Evolutionary conservation across 805 yeast species (phyloP).

Genomic region (Yamadazyma endophytica): DNA sequence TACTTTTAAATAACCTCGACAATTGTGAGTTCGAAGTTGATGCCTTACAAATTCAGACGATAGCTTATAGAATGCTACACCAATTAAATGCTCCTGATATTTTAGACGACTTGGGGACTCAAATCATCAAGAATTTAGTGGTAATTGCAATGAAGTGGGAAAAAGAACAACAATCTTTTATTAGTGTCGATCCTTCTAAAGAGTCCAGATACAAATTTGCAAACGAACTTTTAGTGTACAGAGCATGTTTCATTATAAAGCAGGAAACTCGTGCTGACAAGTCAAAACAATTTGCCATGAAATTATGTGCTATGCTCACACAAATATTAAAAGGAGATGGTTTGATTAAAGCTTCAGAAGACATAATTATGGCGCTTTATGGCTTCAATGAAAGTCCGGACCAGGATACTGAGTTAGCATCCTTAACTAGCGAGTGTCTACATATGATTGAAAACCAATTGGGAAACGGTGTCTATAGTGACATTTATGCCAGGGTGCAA

Average conservation of each 20-base stretch:
- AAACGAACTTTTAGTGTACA: constrained; percentile 58
- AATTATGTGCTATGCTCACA: constrained; percentile 60
- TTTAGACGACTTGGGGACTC: constrained; percentile 57
- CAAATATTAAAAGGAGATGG: constrained; percentile 45
- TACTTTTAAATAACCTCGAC: constrained; percentile 42
- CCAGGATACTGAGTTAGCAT: constrained; percentile 49
- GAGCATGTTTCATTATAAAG: constrained; percentile 60
- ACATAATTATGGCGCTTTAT: constrained; percentile 52
- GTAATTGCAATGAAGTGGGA: constrained; percentile 62
- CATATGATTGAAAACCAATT: constrained; percentile 62
- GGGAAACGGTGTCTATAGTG: constrained; percentile 67
- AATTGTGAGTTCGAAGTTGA: constrained; percentile 29
- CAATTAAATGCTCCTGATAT: constrained; percentile 80
- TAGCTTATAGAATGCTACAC: constrained; percentile 64
- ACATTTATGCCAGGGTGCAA: constrained; percentile 60
- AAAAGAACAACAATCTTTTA: constrained; percentile 33
- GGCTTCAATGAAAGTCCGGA: constrained; percentile 40
- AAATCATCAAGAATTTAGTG: constrained; percentile 64
- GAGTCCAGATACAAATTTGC: constrained; percentile 30
- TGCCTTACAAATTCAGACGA: constrained; percentile 55
- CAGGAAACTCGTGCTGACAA: constrained; percentile 55
- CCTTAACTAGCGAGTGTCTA: constrained; percentile 61
- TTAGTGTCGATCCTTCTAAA: constrained; percentile 7
- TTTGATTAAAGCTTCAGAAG: constrained; percentile 40
- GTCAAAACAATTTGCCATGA: constrained; percentile 67